These are phyloP conservation scores for Heterococcus sp. DNA, from an alignment of 108 stramenopile species.

Conservation along the genomic window DNA sequence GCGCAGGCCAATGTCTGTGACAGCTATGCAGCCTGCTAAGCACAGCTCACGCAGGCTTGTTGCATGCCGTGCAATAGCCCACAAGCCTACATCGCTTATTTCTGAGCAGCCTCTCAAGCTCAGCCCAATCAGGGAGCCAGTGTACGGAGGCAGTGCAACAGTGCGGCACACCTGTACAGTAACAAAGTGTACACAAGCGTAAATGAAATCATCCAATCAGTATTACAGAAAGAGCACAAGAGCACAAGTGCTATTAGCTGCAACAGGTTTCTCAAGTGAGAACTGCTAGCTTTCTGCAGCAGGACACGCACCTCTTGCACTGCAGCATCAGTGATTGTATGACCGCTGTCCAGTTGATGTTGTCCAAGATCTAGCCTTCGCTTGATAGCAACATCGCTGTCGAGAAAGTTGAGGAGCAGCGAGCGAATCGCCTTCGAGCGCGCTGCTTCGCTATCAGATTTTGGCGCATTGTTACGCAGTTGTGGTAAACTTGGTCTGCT, in stretches of 20 bases:
- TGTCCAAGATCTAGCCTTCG: constrained; percentile 17
- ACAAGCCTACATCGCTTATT: constrained; percentile 48
- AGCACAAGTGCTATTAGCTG: no score
- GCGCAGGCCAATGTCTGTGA: constrained; percentile 51
- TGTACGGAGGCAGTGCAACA: no score
- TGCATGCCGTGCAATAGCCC: constrained; percentile 42
- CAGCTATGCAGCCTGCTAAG: constrained; percentile 41
- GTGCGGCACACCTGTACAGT: no score
- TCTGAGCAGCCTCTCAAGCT: not conserved
- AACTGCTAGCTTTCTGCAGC: no score
- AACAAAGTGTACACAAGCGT: no score
- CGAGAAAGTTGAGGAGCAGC: constrained; percentile 42
- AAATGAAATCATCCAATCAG: no score
- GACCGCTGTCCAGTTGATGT: constrained; percentile 24
- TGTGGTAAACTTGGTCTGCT: not conserved
- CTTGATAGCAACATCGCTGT: constrained; percentile 49
- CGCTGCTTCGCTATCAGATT: not conserved
- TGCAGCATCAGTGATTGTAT: constrained; percentile 49
- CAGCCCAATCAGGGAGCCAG: not conserved
- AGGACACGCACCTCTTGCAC: constrained; percentile 40
- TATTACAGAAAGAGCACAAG: no score
- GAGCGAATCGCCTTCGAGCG: constrained; percentile 16
- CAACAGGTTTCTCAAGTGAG: no score
- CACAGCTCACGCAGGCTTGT: constrained; percentile 35
- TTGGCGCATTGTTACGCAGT: not conserved